Evolutionary conservation across 2,329 filamentous ascomycete genomes (phyloP).

Genomic region (Xylaria sp.): DNA sequence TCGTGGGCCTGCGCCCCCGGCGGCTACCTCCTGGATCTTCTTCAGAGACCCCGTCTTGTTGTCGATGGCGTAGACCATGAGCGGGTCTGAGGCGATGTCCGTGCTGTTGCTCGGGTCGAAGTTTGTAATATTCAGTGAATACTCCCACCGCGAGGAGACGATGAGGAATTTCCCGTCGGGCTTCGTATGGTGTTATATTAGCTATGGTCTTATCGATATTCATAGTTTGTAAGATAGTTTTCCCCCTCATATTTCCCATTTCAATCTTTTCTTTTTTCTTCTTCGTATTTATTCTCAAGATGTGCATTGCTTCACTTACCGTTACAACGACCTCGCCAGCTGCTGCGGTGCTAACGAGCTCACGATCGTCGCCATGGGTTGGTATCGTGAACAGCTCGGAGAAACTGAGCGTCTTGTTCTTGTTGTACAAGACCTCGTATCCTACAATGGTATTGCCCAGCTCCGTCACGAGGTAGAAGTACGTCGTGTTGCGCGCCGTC

Average conservation of each 20-base stretch:
- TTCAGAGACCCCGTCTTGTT: slow-evolving; percentile 62
- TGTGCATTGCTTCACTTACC: slow-evolving; percentile 55
- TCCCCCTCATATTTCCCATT: background rate
- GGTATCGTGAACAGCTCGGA: slow-evolving; percentile 58
- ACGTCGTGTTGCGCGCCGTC: slow-evolving; percentile 56
- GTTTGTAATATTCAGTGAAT: slow-evolving; percentile 60
- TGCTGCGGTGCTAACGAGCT: slow-evolving; percentile 54
- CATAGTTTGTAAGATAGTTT: background rate
- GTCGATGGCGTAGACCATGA: slow-evolving; percentile 71
- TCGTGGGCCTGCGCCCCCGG: slow-evolving; percentile 72
- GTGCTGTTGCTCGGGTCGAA: slow-evolving; percentile 57
- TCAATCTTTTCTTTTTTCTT: background rate
- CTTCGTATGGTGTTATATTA: slow-evolving; percentile 48
- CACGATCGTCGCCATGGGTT: slow-evolving; percentile 58
- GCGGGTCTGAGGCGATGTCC: slow-evolving; percentile 67
- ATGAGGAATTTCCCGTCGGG: slow-evolving; percentile 71
- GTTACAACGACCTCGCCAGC: slow-evolving; percentile 68
- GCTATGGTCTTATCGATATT: background rate
- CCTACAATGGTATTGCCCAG: slow-evolving; percentile 66
- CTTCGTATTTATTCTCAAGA: background rate
- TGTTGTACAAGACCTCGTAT: slow-evolving; percentile 65
- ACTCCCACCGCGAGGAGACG: slow-evolving; percentile 74
- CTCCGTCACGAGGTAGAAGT: slow-evolving; percentile 71
- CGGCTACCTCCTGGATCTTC: slow-evolving; percentile 67
- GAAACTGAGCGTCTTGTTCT: slow-evolving; percentile 56